Conservation (phyloP, 192 early-diverging fungal genomes). For the Linnemannia schmuckeri region DNA sequence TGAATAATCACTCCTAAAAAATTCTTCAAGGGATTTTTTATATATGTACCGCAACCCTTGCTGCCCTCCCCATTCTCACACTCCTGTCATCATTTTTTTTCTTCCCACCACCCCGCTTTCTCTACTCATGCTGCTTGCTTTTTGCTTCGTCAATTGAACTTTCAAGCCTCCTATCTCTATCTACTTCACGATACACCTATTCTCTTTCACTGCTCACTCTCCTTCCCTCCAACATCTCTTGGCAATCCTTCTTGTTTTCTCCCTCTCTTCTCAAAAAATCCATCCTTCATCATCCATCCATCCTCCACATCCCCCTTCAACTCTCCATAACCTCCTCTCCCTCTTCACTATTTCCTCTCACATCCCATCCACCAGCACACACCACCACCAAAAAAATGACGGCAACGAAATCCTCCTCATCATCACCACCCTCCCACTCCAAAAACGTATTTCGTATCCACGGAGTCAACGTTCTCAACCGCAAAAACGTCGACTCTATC, state of each 20-base stretch:
- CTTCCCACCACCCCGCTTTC: background rate
- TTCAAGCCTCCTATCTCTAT: too few relatives aligned
- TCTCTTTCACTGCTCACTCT: too few relatives aligned
- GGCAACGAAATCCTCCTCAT: slow-evolving; percentile 2
- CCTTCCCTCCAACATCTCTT: too few relatives aligned
- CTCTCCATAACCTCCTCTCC: background rate
- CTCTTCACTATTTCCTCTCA: background rate
- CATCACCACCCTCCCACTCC: slow-evolving; percentile 6
- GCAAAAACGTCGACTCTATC: slow-evolving; percentile 55
- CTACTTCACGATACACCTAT: too few relatives aligned
- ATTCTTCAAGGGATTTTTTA: slow-evolving; percentile 1
- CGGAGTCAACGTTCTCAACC: slow-evolving; percentile 49
- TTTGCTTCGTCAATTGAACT: background rate
- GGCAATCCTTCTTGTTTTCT: too few relatives aligned
- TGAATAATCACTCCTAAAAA: background rate
- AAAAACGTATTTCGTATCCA: slow-evolving; percentile 52
- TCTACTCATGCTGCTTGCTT: background rate
- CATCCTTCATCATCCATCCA: too few relatives aligned
- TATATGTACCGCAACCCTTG: slow-evolving; percentile 1
- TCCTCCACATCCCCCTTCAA: too few relatives aligned
- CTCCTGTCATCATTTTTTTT: background rate
- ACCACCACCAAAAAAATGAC: background rate
- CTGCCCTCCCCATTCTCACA: background rate
- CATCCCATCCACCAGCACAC: background rate
- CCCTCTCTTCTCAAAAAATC: too few relatives aligned